Conservation (phyloP, 192 early-diverging fungal species). For the Haplosporangium gracile region DNA sequence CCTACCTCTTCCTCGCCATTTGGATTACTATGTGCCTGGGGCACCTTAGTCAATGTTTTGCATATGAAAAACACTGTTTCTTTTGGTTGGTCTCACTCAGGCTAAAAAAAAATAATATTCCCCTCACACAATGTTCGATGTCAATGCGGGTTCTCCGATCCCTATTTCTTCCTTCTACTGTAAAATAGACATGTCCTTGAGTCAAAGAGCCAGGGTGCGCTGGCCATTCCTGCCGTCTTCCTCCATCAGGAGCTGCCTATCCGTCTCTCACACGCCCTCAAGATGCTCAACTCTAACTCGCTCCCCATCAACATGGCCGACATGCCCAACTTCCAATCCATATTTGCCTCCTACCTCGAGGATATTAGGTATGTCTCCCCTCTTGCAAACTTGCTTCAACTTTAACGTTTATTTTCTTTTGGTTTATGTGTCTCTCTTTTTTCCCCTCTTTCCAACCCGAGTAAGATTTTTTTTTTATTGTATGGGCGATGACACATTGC, state of each 20-base stretch:
- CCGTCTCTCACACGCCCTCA: slow-evolving; percentile 69
- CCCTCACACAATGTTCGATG: background rate
- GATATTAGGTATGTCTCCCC: slow-evolving; percentile 56
- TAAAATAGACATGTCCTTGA: slow-evolving; percentile 48
- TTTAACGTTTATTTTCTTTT: background rate
- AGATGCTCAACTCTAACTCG: slow-evolving; percentile 61
- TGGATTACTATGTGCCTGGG: background rate
- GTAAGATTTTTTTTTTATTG: background rate
- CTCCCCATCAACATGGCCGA: slow-evolving; percentile 62
- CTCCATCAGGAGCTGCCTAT: slow-evolving; percentile 71
- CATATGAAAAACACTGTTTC: background rate
- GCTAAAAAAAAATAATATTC: background rate
- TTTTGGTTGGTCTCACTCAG: background rate
- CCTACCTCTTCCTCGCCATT: background rate
- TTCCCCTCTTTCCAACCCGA: background rate
- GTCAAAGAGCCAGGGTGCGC: slow-evolving; percentile 37
- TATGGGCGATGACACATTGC: slow-evolving; percentile 30
- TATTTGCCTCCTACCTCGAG: slow-evolving; percentile 65
- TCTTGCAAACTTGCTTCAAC: background rate
- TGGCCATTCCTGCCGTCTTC: slow-evolving; percentile 62
- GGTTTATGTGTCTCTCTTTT: background rate
- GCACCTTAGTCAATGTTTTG: slow-evolving; percentile 10
- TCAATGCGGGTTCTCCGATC: background rate
- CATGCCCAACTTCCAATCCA: slow-evolving; percentile 59
- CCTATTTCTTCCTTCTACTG: background rate